phyloP scores from a whole-genome alignment of 1,284 basidiomycete genomes.

The Moesziomyces sp. region DNA sequence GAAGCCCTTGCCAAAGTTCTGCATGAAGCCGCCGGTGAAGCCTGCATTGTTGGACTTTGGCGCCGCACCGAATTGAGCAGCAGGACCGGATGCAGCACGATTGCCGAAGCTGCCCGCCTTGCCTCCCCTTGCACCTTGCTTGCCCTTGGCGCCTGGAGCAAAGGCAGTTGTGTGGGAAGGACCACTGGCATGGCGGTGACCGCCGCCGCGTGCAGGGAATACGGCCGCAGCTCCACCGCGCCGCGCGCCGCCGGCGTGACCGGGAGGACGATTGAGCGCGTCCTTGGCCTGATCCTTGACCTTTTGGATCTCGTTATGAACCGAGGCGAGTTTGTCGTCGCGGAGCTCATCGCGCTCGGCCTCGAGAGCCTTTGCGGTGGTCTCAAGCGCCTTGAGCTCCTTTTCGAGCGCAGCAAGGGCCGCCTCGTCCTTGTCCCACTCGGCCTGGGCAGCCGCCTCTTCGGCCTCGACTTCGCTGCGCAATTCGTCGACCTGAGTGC shows the following conservation, averaged over 20 bases:
- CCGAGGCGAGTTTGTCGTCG: conserved; percentile 33
- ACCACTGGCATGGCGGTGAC: conserved; percentile 40
- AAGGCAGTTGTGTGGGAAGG: conserved; percentile 17
- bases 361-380: conserved; percentile 26
- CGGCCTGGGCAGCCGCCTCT: conserved; percentile 32
- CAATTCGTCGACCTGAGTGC: conserved; percentile 25
- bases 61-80: conserved; percentile 22
- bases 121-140: conserved; percentile 27
- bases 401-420: conserved; percentile 41
- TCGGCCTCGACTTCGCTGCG: conserved; percentile 39
- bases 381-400: conserved; percentile 37
- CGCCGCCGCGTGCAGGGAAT: conserved; percentile 32
- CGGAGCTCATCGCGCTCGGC: conserved; percentile 40
- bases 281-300: conserved; percentile 38
- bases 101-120: conserved; percentile 32
- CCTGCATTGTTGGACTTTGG: conserved; percentile 11
- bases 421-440: conserved; percentile 43
- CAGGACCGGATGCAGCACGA: conserved; percentile 40
- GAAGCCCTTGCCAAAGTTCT: conserved; percentile 45
- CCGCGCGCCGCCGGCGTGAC: conserved; percentile 8
- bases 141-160: conserved; percentile 25
- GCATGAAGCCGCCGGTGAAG: conserved; percentile 41
- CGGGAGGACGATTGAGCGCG: conserved; percentile 19
- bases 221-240: conserved; percentile 28
- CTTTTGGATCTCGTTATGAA: conserved; percentile 40